Evolutionary conservation across 108 stramenopile species (phyloP).

Genomic region (Parmales sp.): DNA sequence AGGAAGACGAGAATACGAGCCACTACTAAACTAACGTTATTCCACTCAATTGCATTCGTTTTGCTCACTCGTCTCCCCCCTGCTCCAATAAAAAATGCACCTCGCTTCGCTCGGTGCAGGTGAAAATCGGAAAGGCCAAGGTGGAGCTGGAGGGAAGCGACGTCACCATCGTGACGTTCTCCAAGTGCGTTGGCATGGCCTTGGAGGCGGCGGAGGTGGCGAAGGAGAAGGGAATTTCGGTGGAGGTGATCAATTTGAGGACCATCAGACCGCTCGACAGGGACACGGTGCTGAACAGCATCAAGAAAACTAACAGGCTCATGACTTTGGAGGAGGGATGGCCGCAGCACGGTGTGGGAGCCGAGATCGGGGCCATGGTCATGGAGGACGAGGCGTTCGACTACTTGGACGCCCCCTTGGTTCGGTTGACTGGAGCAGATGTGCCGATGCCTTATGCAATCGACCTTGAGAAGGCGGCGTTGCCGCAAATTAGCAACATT

Average conservation of each 20-base stretch:
- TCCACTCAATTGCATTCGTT: not conserved
- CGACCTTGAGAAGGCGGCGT: constrained; percentile 78
- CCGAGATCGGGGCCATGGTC: constrained; percentile 91
- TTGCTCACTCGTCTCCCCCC: not conserved
- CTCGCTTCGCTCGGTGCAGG: constrained; percentile 15
- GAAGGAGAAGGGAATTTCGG: constrained; percentile 66
- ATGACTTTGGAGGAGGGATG: constrained; percentile 95
- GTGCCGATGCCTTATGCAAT: constrained; percentile 98
- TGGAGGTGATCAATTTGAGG: constrained; percentile 90
- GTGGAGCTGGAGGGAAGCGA: constrained; percentile 86
- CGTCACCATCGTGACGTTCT: constrained; percentile 89
- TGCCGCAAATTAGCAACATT: constrained; percentile 88
- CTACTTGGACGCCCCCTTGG: constrained; percentile 97
- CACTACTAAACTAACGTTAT: too few species aligned
- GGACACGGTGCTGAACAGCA: constrained; percentile 79
- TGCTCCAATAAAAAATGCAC: not conserved
- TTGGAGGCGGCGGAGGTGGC: constrained; percentile 87
- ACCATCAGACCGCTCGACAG: constrained; percentile 91
- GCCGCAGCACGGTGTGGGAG: constrained; percentile 93
- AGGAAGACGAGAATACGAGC: too few species aligned
- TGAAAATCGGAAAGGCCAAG: constrained; percentile 76
- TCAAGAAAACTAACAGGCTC: constrained; percentile 90
- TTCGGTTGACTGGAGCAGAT: constrained; percentile 95
- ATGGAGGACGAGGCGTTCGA: constrained; percentile 96
- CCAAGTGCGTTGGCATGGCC: constrained; percentile 74